Base-by-base conservation (phyloP, 73 alveolate species). In the Tetrahymena thermophila region DNA sequence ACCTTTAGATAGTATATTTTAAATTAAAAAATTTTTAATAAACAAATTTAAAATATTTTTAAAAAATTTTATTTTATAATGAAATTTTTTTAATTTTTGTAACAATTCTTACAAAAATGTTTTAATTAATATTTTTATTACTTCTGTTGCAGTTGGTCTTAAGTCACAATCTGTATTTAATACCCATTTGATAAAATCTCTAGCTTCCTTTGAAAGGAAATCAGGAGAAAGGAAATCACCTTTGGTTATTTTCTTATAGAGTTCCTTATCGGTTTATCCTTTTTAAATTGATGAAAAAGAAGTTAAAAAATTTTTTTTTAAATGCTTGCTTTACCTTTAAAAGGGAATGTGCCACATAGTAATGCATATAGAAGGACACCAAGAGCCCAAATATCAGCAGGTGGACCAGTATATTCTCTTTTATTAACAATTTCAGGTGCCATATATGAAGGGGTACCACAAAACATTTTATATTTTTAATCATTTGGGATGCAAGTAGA, bases 361-460 rank as follows among this genome's bases (percentile, higher is more conserved):
- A 97, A 71, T 50, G 96, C 95, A 85, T 96, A 97, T 2, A 96
- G 55, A 35, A 97, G 94, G 31, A 97, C 97, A 34, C 98, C 98
- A 19, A 97, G 94, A 14, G 98, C 98, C 98, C 98, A 97, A 83
- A 97, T 97, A 94, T 97, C 98, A 28, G 97, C 98, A 21, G 98
- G 98, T 50, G 98, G 96, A 43, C 97, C 96, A 17, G 96, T 96
- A 25, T 97, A 94, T 50, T 97, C 97, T 93, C 97, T 97, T 96
- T 93, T 96, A 71, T 97, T 96, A 31, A 97, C 89, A 94, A 97
- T 96, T 97, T 97, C 99, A 35, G 99, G 99, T 55, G 98, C 97
- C 96, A 97, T 95, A 97, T 97, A 97, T 35, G 97, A 98, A 14
- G 98, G 98, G 10, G 98, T 96, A 56, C 99, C 99, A 96, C 98